A percentile compares a stretch with the other conserved stretches of the same genome.
These are phyloP conservation scores for Spiromastix sp. DNA, from an alignment of 2,329 filamentous ascomycete genomes.

Conservation along the genomic window DNA sequence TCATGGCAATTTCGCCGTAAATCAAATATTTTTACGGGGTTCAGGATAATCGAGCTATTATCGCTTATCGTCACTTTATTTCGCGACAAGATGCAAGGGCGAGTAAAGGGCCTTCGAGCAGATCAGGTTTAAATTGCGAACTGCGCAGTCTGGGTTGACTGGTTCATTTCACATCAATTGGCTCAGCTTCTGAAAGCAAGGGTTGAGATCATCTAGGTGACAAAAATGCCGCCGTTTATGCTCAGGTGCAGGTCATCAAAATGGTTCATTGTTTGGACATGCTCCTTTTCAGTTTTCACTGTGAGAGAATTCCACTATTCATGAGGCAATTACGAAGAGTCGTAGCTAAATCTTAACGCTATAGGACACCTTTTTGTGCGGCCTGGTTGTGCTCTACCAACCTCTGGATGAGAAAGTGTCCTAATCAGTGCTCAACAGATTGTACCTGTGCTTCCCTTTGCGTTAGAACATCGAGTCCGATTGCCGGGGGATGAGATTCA, in stretches of 20 bases:
- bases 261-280: slow-evolving; percentile 5
- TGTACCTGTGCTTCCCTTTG: slow-evolving; percentile 6
- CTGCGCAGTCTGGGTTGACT: too few species aligned
- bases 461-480: slow-evolving; percentile 3
- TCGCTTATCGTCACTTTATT: too few species aligned
- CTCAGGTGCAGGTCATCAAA: slow-evolving; percentile 2
- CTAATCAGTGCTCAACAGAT: background rate
- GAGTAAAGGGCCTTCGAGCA: too few species aligned
- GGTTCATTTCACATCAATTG: too few species aligned
- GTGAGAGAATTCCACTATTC: background rate
- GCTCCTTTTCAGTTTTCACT: slow-evolving; percentile 5
- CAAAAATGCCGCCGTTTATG: slow-evolving; percentile 4
- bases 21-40: too few species aligned
- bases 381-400: slow-evolving; percentile 3
- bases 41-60: too few species aligned
- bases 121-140: too few species aligned
- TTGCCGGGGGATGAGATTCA: slow-evolving; percentile 38
- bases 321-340: background rate
- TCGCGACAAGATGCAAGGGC: too few species aligned
- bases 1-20: too few species aligned
- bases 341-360: background rate
- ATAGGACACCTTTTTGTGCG: slow-evolving; percentile 7
- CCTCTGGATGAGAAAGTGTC: background rate
- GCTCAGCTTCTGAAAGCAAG: too few species aligned
- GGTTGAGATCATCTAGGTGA: too few species aligned